Evolutionary conservation across 2,329 filamentous ascomycete genomes (phyloP).

Genomic region (Trichoderma arundinaceum): DNA sequence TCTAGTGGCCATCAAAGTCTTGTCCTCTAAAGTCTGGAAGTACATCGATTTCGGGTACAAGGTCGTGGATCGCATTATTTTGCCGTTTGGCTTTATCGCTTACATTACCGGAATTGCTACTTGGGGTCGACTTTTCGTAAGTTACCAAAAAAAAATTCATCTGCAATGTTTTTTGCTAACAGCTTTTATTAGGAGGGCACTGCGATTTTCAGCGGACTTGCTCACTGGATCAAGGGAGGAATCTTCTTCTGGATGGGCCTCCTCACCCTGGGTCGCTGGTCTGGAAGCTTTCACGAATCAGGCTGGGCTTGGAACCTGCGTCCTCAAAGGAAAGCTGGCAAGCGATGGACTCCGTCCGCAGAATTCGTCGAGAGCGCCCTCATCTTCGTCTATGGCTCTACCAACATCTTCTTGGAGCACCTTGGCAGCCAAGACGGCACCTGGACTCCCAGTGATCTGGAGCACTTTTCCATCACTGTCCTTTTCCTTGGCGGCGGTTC

Average conservation of each 20-base stretch:
- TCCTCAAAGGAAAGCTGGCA: conserved; percentile 58
- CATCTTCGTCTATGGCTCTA: conserved; percentile 87
- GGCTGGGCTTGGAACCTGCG: conserved; percentile 97
- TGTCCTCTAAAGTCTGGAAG: conserved; percentile 62
- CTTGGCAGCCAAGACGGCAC: conserved; percentile 71
- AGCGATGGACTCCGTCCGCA: conserved; percentile 75
- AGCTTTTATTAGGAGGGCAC: conserved; percentile 62
- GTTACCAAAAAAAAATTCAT: conserved; percentile 41
- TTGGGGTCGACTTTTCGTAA: conserved; percentile 83
- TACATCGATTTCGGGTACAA: conserved; percentile 66
- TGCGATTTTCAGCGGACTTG: conserved; percentile 80
- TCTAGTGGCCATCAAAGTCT: conserved; percentile 58
- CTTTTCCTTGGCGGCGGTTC: conserved; percentile 93
- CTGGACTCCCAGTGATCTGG: conserved; percentile 82
- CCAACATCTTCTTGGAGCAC: conserved; percentile 93
- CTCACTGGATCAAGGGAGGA: conserved; percentile 92
- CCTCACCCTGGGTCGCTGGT: conserved; percentile 85
- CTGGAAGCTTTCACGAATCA: conserved; percentile 85
- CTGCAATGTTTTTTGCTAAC: not conserved
- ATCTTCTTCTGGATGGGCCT: conserved; percentile 95
- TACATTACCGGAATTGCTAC: conserved; percentile 75
- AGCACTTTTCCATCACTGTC: conserved; percentile 90
- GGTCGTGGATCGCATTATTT: conserved; percentile 74
- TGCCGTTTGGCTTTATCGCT: conserved; percentile 77
- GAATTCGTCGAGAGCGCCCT: conserved; percentile 90